Percentiles rank a stretch among this genome's conserved stretches.
phyloP scores from a whole-genome alignment of 2,329 filamentous ascomycete species.

The Fusarium globosum region DNA sequence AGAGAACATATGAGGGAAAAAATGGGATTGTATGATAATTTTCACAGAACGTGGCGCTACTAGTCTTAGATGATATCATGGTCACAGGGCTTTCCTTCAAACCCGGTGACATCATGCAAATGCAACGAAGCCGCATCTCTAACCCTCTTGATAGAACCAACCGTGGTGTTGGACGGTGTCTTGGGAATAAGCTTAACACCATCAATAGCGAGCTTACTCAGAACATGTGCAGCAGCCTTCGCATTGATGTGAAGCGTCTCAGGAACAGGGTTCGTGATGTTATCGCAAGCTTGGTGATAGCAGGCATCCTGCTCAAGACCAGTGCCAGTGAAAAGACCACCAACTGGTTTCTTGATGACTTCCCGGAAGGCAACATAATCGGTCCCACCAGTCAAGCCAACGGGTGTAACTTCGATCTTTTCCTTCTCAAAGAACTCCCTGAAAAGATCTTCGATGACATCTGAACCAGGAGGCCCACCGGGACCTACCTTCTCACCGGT shows the following conservation, averaged over 20 bases:
- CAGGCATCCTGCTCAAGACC: slow-evolving; percentile 43
- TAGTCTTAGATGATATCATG: slow-evolving; percentile 38
- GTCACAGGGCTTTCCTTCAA: slow-evolving; percentile 37
- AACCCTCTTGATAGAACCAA: slow-evolving; percentile 27
- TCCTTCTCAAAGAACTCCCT: slow-evolving; percentile 47
- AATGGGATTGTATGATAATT: neutral
- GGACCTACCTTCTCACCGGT: slow-evolving; percentile 52
- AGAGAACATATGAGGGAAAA: no score
- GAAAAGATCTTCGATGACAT: slow-evolving; percentile 50
- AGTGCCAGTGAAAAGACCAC: slow-evolving; percentile 68
- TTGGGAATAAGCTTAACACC: slow-evolving; percentile 42
- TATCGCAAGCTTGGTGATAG: slow-evolving; percentile 53
- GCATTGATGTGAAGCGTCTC: slow-evolving; percentile 48
- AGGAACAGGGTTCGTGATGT: slow-evolving; percentile 52
- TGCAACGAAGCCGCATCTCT: slow-evolving; percentile 35
- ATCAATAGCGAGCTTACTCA: slow-evolving; percentile 40
- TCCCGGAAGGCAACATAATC: slow-evolving; percentile 72
- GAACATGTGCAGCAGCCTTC: slow-evolving; percentile 60
- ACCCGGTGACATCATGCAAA: slow-evolving; percentile 27
- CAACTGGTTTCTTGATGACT: slow-evolving; percentile 61
- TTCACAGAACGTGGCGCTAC: neutral
- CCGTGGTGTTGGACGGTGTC: slow-evolving; percentile 32
- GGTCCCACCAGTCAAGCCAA: slow-evolving; percentile 58
- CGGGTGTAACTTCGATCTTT: slow-evolving; percentile 47
- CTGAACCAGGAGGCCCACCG: slow-evolving; percentile 48